phyloP scores from a whole-genome alignment of 768 basidiomycete genomes.

The Agrocybe pediades region DNA sequence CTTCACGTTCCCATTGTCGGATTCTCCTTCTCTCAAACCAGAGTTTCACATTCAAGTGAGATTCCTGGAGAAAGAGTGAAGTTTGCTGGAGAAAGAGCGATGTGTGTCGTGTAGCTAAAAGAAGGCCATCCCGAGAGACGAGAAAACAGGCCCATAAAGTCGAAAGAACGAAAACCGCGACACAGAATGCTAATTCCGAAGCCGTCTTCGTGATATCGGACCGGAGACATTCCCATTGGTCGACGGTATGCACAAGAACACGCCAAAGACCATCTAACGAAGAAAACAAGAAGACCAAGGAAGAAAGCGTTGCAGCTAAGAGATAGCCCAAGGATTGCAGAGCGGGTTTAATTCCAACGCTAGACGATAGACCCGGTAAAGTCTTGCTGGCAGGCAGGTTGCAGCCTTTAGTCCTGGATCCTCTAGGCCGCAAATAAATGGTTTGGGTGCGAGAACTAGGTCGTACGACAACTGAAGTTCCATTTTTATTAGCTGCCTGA shows the following conservation, averaged over 20 bases:
- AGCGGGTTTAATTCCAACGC: neutral
- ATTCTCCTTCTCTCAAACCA: neutral
- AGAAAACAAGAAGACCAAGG: too few relatives aligned
- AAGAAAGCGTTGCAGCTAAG: too few relatives aligned
- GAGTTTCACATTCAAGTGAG: neutral
- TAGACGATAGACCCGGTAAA: neutral
- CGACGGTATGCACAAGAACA: neutral
- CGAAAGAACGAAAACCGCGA: neutral
- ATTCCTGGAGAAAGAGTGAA: neutral
- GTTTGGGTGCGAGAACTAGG: too few relatives aligned
- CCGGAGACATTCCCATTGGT: neutral
- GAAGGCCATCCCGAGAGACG: neutral
- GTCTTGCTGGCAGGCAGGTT: neutral
- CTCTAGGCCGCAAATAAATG: neutral
- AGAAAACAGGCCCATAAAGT: neutral
- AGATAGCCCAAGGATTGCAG: neutral
- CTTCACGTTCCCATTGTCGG: conserved; percentile 1
- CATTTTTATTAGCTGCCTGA: too few relatives aligned
- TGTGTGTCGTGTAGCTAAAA: neutral
- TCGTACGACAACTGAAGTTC: too few relatives aligned
- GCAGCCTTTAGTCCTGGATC: neutral
- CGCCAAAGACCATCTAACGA: too few relatives aligned
- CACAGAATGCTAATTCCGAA: neutral
- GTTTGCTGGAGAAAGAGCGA: neutral
- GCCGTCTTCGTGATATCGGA: too few relatives aligned